A percentile compares a stretch with the other conserved stretches of the same genome.
phyloP scores from a whole-genome alignment of 192 early-diverging fungal species.

The Paraglomus brasilianum region DNA sequence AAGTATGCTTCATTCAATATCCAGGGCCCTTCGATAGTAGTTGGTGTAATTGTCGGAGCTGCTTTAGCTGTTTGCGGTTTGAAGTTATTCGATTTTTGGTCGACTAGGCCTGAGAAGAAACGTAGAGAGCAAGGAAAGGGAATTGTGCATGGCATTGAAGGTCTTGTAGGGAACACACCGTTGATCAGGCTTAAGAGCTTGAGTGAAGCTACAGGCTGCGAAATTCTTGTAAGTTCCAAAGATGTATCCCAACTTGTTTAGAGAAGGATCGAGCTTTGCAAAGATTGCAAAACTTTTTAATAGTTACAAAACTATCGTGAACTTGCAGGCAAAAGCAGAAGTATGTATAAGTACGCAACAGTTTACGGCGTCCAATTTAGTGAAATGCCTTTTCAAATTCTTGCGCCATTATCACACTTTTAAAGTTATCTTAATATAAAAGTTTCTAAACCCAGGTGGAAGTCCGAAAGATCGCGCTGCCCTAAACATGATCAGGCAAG shows the following conservation, averaged over 20 bases:
- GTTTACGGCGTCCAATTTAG: background rate
- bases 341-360: constrained; percentile 13
- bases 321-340: constrained; percentile 44
- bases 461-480: constrained; percentile 95
- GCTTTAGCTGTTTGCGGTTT: too few relatives aligned
- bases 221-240: constrained; percentile 65
- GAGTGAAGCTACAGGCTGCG: constrained; percentile 88
- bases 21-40: too few relatives aligned
- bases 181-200: constrained; percentile 83
- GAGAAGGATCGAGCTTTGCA: background rate
- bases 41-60: too few relatives aligned
- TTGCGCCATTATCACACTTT: too few relatives aligned
- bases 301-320: too few relatives aligned
- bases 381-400: background rate
- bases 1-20: too few relatives aligned
- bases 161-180: constrained; percentile 89
- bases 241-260: background rate
- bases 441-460: constrained; percentile 93
- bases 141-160: constrained; percentile 69
- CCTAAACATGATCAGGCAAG: constrained; percentile 76
- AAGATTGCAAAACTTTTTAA: too few relatives aligned
- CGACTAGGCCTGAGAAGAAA: too few relatives aligned
- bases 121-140: background rate
- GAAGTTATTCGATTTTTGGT: too few relatives aligned
- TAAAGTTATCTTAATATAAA: background rate